Evolutionary conservation across 1,284 basidiomycete genomes (phyloP), one percentile per base, ranked within the genome.

Genomic region (Filobasidium uniguttulatum): DNA sequence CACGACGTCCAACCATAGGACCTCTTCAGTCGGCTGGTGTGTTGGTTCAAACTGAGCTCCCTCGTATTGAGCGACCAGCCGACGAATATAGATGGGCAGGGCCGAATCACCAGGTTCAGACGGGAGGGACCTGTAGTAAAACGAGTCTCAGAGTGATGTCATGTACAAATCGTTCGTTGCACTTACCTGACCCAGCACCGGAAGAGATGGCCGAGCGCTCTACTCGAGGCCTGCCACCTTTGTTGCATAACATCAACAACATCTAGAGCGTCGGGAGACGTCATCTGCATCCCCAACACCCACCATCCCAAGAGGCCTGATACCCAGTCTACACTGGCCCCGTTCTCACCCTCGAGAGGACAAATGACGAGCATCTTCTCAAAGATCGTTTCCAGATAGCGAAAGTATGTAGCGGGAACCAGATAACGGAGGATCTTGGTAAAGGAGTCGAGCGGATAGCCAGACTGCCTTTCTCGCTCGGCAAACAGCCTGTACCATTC

Each of bases 401-500:
- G 40, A 20, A 8, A 12, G 40, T 28, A 43, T 15, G 23, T 15
- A 15, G 26, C 14, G 12, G 40, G 40, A 14, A 43, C 20, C 15
- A 26, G 40, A n/a, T 12, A 10, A 10, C 20, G 17, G 29, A 46
- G 30, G 3, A 46, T 15, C 10, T 3, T 31, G 9, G 12, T 15
- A n/a, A 8, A 46, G 2, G 44, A 19, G 30, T 46, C 20, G 3
- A 15, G n/a, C 28, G 44, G 44, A 20, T n/a, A 46, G 3, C 29
- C 15, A 10, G 9, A 8, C 9, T 8, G 9, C 5, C 19, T 17
- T 22, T 46, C 44, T 30, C 25, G 44, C 6, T 46, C 44, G 4
- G 2, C 31, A 22, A 33, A 46, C 28, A 15, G 20, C n/a, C 29
- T 46, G 44, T 46, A 46, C 44, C 44, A 46, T 33, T 34, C n/a